These are phyloP conservation scores for Pseudogymnoascus sp. DNA, from an alignment of 2,329 filamentous ascomycete genomes.

Conservation along the genomic window DNA sequence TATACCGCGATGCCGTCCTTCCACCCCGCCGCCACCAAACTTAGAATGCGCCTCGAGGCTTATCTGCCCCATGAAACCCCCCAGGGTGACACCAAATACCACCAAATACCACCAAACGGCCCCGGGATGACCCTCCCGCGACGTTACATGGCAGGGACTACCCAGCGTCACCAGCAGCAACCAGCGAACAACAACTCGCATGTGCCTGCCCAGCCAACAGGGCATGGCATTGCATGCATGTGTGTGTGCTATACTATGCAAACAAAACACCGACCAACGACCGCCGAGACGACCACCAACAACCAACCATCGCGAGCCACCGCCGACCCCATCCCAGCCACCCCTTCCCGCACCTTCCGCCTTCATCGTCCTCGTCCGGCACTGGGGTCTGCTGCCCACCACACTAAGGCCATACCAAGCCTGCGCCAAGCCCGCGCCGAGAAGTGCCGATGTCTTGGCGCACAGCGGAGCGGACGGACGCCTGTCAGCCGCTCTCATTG, in stretches of 20 bases:
- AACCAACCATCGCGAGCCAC: background rate
- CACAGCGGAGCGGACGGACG: background rate
- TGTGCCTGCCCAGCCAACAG: background rate
- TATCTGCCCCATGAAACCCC: background rate
- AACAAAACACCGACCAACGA: background rate
- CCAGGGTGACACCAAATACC: background rate
- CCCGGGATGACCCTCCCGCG: background rate
- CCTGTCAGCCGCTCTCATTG: background rate
- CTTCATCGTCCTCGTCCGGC: background rate
- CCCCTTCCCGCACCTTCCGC: background rate
- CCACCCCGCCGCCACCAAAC: background rate
- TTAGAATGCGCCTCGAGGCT: conserved; percentile 1
- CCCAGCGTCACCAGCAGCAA: background rate
- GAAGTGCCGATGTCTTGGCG: background rate
- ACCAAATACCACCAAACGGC: background rate
- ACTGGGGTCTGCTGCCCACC: background rate
- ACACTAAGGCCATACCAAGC: background rate
- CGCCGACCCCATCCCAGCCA: background rate
- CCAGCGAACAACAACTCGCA: background rate
- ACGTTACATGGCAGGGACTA: background rate
- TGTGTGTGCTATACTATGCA: background rate
- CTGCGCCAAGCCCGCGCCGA: background rate
- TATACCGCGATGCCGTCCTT: background rate
- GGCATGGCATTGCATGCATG: background rate
- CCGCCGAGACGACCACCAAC: background rate